Base-by-base conservation (phyloP, 306 rosid genomes). In the Cicer judaicum region DNA sequence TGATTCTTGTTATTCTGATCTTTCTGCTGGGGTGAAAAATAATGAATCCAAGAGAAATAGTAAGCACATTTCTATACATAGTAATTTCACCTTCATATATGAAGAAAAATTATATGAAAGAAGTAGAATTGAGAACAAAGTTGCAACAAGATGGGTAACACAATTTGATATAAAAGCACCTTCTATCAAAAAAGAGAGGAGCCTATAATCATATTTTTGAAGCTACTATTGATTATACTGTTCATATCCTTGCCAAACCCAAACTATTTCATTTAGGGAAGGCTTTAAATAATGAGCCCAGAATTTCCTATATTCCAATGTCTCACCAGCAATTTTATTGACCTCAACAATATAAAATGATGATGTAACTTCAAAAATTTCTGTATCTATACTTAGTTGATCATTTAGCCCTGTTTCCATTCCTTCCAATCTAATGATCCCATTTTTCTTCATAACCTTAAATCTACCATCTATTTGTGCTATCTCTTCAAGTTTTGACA, bases 351-450 rank as follows among this genome's bases (percentile, higher is more conserved):
- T 82, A 50, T 59, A 71, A 74, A 88, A 78, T 1, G 89, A 82
- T 55, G 93, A 83, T 0, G 93, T 74, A 13, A 88, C 89, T 60
- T 92, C 89, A 43, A 85, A 92, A 43, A 90, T 86, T 73, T 92
- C 94, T n/a, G 90, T 88, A 56, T 86, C 94, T 36, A 92, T 82
- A 0, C 53, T 73, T 21, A 92, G 89, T n/a, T 84, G 91, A 7
- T 85, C 83, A 21, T 83, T 83, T 18, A 86, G 42, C 42, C 88
- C 88, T n/a, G 49, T 57, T 72, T 79, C 85, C 66, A 76, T 70
- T 11, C 84, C 92, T 36, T 92, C 87, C 76, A 92, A 64, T 52
- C 79, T 85, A 64, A 90, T 77, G 8, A 61, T 44, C 13, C 98
- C 90, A 18, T 86, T 85, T 64, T 78, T 80, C 68, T 82, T 83